Percentiles rank a stretch among this genome's conserved stretches.
Conservation (phyloP, 2,329 filamentous ascomycete species). For the Didymella sp. region DNA sequence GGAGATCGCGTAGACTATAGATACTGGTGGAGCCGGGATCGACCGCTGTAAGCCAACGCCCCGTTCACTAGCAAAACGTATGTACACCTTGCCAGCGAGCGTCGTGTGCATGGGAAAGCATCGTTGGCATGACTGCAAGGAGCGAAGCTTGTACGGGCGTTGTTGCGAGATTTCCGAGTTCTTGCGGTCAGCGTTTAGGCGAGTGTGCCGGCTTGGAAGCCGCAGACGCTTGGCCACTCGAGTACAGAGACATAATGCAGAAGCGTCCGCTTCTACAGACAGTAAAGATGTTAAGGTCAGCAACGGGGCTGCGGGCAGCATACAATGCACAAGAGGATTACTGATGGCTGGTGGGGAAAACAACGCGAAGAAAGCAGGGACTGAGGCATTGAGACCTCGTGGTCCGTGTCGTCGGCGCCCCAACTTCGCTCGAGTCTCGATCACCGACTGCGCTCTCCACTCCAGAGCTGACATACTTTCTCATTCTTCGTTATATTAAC, state of each 20-base stretch:
- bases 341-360: neutral
- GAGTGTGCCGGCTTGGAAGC: conserved; percentile 4
- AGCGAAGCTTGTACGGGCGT: neutral
- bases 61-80: neutral
- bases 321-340: neutral
- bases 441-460: neutral
- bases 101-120: neutral
- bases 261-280: neutral
- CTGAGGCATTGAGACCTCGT: neutral
- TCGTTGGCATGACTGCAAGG: neutral
- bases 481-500: neutral
- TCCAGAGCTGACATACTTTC: neutral
- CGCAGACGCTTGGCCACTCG: neutral
- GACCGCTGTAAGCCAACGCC: conserved; percentile 6
- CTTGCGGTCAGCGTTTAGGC: conserved; percentile 7
- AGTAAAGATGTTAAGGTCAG: neutral
- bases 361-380: neutral
- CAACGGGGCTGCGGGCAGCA: neutral
- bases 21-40: conserved; percentile 15
- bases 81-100: neutral
- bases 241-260: neutral
- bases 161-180: neutral
- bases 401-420: neutral
- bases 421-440: conserved; percentile 1
- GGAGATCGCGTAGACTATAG: conserved; percentile 9